Evolutionary conservation across 148 eudicot species (phyloP), one percentile per base, ranked within the genome.

Genomic region (Talinum fruticosum): DNA sequence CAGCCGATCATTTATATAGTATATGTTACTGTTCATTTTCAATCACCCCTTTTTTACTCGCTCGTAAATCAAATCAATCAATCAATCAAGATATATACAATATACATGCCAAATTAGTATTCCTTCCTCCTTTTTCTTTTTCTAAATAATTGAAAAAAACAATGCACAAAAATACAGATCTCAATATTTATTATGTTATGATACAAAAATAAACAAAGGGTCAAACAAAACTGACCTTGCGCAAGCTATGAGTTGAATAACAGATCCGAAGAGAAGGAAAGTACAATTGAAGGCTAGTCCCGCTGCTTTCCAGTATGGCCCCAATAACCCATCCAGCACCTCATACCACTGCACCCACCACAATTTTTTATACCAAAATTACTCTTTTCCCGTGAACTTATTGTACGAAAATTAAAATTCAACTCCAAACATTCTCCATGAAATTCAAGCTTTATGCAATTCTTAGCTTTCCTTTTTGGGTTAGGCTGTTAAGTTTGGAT

Each of bases 231-330:
- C 68, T 24, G 61, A 91, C 96, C 96, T 91, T 81, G 97, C 97
- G 76, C 97, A 93, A 76, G 89, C 97, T 74, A 93, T 93, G 49
- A 93, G 93, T 79, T 93, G 97, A 54, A 93, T 93, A 36, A 93
- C 97, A 82, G 97, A 93, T 84, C 97, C 97, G 76, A 93, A 93
- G 19, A 91, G 85, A 66, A 93, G 90, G 74, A 91, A 91, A 82
- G 92, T 91, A 76, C 91, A 88, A 76, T 91, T 91, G 87, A 91
- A 91, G 67, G 92, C 97, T 32, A 93, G 83, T 2, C 97, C 97
- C 23, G 62, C 79, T 75, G 89, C 96, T 87, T 93, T 93, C 97
- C 97, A 93, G 77, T 89, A 93, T 57, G 97, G 92, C 45, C 97
- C 97, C 86, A 93, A 78, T 76, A 93, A 82, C 53, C 97, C 97